These are phyloP conservation scores for Meredithiella fracta DNA, from an alignment of 2,329 filamentous ascomycete genomes.

Conservation along the genomic window DNA sequence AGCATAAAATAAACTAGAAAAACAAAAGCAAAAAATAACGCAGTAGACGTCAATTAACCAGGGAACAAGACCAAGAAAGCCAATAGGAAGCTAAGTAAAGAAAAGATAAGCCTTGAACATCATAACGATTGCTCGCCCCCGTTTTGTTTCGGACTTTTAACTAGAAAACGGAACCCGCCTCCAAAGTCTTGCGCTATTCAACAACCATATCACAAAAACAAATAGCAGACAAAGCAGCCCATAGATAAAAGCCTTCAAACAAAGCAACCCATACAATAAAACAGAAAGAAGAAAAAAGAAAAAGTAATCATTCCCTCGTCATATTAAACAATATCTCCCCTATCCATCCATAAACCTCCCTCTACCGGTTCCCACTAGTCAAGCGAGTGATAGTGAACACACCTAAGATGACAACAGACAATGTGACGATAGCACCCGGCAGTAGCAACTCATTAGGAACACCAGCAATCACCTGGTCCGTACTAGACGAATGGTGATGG, in stretches of 20 bases:
- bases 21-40: slow-evolving; percentile 5
- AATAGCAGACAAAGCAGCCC: not conserved
- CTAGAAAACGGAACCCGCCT: not conserved
- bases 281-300: not conserved
- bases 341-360: slow-evolving; percentile 8
- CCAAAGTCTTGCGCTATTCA: not conserved
- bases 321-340: not conserved
- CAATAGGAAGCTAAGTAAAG: slow-evolving; percentile 2
- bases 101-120: slow-evolving; percentile 4
- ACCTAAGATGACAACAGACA: slow-evolving; percentile 83
- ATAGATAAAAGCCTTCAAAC: no score
- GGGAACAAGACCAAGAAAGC: not conserved
- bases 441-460: slow-evolving; percentile 88
- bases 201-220: slow-evolving; percentile 2
- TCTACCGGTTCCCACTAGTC: slow-evolving; percentile 30
- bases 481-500: slow-evolving; percentile 21
- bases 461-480: slow-evolving; percentile 71
- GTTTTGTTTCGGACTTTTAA: not conserved
- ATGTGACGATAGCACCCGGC: slow-evolving; percentile 84
- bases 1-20: not conserved
- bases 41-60: slow-evolving; percentile 4
- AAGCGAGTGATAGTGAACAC: slow-evolving; percentile 77
- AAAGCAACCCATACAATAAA: not conserved
- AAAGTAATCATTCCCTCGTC: not conserved
- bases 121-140: slow-evolving; percentile 2